Evolutionary conservation across 495 filamentous ascomycete species (phyloP).

Genomic region (Ramalina intermedia): DNA sequence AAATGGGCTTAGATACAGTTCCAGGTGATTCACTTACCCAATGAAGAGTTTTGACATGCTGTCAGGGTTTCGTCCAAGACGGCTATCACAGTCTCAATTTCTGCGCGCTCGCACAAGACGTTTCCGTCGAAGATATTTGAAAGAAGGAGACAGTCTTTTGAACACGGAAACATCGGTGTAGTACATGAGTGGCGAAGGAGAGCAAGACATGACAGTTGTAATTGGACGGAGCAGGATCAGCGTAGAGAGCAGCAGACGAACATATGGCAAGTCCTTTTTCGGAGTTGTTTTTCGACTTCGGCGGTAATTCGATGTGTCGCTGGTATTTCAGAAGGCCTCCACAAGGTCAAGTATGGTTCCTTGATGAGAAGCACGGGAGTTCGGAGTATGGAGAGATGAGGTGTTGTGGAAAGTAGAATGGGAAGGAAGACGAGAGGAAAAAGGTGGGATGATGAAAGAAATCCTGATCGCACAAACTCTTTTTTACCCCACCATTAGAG

Average conservation of each 20-base stretch:
- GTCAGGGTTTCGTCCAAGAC: slow-evolving; percentile 13
- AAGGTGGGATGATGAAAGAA: too few species aligned
- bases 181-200: slow-evolving; percentile 16
- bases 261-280: slow-evolving; percentile 12
- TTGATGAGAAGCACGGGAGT: too few species aligned
- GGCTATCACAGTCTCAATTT: slow-evolving; percentile 24
- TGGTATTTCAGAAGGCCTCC: too few species aligned
- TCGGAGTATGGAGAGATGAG: too few species aligned
- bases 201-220: slow-evolving; percentile 4
- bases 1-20: not conserved
- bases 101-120: slow-evolving; percentile 23
- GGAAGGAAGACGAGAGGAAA: too few species aligned
- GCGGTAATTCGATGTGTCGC: not conserved
- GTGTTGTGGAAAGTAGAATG: too few species aligned
- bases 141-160: slow-evolving; percentile 15
- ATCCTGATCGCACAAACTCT: too few species aligned
- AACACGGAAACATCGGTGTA: slow-evolving; percentile 15
- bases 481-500: too few species aligned
- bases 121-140: slow-evolving; percentile 18
- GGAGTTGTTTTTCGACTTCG: slow-evolving; percentile 5
- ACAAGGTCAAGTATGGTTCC: too few species aligned
- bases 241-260: slow-evolving; percentile 17
- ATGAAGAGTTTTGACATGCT: slow-evolving; percentile 85
- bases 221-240: slow-evolving; percentile 9
- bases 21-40: slow-evolving; percentile 43